A percentile compares a stretch with the other conserved stretches of the same genome.
phyloP scores from a whole-genome alignment of 257 asterid species.

The Rubia yunnanensis region DNA sequence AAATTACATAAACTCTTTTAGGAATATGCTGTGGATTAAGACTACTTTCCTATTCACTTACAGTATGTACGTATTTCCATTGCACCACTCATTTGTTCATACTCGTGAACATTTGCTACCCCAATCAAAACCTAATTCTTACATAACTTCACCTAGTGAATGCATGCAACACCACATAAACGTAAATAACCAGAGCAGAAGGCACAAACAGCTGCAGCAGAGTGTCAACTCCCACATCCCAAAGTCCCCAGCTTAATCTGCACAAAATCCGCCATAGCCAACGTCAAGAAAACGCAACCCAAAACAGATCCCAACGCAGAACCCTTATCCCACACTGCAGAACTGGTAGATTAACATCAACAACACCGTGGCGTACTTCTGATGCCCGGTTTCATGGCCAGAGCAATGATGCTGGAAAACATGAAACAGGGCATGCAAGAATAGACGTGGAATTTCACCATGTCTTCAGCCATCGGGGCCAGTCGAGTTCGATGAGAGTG shows the following conservation, averaged over 20 bases:
- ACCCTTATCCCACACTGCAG: slow-evolving; percentile 25
- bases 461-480: slow-evolving; percentile 13
- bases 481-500: slow-evolving; percentile 18
- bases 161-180: slow-evolving; percentile 25
- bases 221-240: slow-evolving; percentile 33
- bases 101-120: no score
- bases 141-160: slow-evolving; percentile 9
- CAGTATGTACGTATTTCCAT: no score
- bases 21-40: no score
- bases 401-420: slow-evolving; percentile 38
- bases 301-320: slow-evolving; percentile 28
- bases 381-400: slow-evolving; percentile 30
- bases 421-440: slow-evolving; percentile 38
- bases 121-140: no score
- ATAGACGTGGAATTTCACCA: slow-evolving; percentile 28
- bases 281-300: slow-evolving; percentile 32
- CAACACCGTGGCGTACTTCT: slow-evolving; percentile 13
- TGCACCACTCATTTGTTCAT: no score
- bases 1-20: no score
- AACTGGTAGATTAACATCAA: slow-evolving; percentile 18
- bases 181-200: slow-evolving; percentile 21
- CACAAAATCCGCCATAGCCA: slow-evolving; percentile 35
- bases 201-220: slow-evolving; percentile 30
- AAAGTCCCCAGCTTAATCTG: slow-evolving; percentile 32
- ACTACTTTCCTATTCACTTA: no score